Conservation (phyloP, 192 early-diverging fungal species). For the Umbelopsis ramanniana region DNA sequence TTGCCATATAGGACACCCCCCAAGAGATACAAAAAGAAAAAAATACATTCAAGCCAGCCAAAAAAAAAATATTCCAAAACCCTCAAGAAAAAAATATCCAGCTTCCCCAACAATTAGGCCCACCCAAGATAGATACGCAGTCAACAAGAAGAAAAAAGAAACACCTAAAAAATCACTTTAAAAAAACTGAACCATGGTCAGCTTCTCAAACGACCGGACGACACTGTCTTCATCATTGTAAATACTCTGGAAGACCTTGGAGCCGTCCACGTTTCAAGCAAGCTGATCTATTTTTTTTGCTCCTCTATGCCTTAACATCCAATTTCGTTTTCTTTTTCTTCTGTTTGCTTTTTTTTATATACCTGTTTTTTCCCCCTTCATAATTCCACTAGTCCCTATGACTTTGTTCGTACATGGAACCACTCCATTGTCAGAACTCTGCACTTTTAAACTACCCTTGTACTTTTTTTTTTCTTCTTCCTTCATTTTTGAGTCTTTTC, state of each 20-base stretch:
- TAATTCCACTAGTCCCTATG: background rate
- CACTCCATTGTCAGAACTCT: background rate
- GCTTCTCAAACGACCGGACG: background rate
- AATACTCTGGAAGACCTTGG: constrained; percentile 7
- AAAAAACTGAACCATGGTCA: background rate
- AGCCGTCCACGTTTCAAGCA: too few species aligned
- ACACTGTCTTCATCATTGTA: constrained; percentile 15
- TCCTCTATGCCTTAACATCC: constrained; percentile 11
- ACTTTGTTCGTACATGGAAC: background rate
- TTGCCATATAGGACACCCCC: background rate
- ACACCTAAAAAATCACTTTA: background rate
- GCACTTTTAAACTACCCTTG: background rate
- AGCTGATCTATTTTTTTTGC: too few species aligned
- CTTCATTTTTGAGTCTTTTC: background rate
- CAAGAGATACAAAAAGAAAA: background rate
- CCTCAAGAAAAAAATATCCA: background rate
- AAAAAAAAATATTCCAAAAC: background rate
- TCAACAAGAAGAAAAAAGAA: background rate
- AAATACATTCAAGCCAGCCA: background rate
- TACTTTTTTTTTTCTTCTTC: background rate
- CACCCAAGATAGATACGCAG: constrained; percentile 16
- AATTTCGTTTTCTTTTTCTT: background rate
- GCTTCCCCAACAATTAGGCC: background rate
- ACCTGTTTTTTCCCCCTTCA: constrained; percentile 1
- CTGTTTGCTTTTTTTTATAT: constrained; percentile 8